These are phyloP conservation scores for Leccinum solheimii DNA, from an alignment of 1,284 basidiomycete species.

Conservation along the genomic window DNA sequence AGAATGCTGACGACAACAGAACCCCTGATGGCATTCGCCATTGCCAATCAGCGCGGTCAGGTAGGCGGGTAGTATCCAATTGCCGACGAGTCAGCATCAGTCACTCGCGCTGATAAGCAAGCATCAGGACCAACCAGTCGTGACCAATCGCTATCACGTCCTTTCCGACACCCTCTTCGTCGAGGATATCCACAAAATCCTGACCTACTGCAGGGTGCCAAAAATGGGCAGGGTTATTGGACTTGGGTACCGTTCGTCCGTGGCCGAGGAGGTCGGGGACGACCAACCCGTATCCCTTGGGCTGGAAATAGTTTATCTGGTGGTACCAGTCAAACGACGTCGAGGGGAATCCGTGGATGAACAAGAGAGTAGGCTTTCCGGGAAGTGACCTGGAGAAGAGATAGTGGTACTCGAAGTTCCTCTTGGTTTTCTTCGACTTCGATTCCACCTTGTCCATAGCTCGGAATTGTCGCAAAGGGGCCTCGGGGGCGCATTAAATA, in stretches of 20 bases:
- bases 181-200: conserved; percentile 47
- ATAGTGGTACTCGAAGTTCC: conserved; percentile 34
- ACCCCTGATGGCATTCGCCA: conserved; percentile 29
- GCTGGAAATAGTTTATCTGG: conserved; percentile 44
- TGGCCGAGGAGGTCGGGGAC: conserved; percentile 53
- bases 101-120: not conserved
- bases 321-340: conserved; percentile 46
- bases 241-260: conserved; percentile 48
- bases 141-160: conserved; percentile 44
- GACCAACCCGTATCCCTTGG: conserved; percentile 47
- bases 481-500: conserved; percentile 14
- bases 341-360: conserved; percentile 49
- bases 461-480: not conserved
- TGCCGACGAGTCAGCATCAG: not conserved
- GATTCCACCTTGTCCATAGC: conserved; percentile 32
- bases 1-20: conserved; percentile 33
- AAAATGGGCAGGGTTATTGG: conserved; percentile 40
- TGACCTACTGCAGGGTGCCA: conserved; percentile 37
- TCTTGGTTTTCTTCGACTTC: conserved; percentile 27
- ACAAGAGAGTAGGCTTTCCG: conserved; percentile 41
- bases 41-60: conserved; percentile 1
- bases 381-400: conserved; percentile 28
- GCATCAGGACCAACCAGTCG: conserved; percentile 39
- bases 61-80: not conserved
- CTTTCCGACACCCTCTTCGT: conserved; percentile 36